Evolutionary conservation across 2,329 filamentous ascomycete genomes (phyloP), one percentile per base, ranked within the genome.

Genomic region (Coniochaeta pulveracea): DNA sequence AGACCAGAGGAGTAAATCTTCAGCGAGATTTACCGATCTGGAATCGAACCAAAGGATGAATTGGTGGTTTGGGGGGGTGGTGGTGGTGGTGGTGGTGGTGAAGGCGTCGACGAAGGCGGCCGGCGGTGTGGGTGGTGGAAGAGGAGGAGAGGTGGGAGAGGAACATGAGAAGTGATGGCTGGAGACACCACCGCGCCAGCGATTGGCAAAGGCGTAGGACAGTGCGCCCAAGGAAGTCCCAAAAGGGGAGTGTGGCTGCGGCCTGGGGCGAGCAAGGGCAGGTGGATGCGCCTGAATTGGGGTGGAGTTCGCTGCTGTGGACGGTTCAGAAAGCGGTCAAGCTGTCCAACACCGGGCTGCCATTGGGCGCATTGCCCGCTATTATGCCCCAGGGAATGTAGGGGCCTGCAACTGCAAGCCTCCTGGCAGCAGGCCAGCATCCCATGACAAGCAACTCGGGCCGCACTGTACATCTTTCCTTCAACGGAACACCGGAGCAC

Each of bases 11-110:
- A 31, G 59, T 56, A 61, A 67, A 63, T 63, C 53, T 54, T 10
- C 6, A 6, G 18, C 48, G 45, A 61, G 60, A 61, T 59, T 52
- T 60, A 63, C 64, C 10, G n/a, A 52, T 51, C 66, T 62, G 67
- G 69, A 68, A 69, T 69, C 63, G 69, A 57, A 62, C 69, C 69
- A 72, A 49, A n/a, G n/a, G n/a, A n/a, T n/a, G n/a, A n/a, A n/a
- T n/a, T n/a, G n/a, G n/a, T n/a, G n/a, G n/a, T n/a, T n/a, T n/a
- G n/a, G n/a, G n/a, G 47, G 48, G 41, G 49, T 40, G 45, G 12
- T 21, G 28, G 19, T 31, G 17, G 15, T 21, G 28, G 18, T 31
- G 19, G 47, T 48, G 41, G 49, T 40, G 45, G 43, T 45, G 47
- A 47, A 47, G 43, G 40, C 42, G 47, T 45, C 45, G 47, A 50